Percentiles rank a stretch among this genome's conserved stretches.
Evolutionary conservation across 768 basidiomycete genomes (phyloP).

Genomic region (Floccularia luteovirens): DNA sequence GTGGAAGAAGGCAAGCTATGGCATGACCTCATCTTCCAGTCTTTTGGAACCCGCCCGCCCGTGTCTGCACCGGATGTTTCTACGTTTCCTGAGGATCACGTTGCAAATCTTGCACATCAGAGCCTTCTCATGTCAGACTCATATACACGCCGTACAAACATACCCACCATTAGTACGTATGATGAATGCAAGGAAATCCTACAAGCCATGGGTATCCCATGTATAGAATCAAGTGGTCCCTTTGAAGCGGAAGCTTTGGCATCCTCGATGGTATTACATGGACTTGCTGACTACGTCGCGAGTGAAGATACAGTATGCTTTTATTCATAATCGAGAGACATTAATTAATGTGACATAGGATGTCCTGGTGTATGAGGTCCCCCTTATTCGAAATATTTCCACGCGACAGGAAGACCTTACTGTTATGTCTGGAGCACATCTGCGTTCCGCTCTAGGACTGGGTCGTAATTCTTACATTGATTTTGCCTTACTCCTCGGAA

Average conservation of each 20-base stretch:
- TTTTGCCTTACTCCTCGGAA: constrained; percentile 82
- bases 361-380: constrained; percentile 76
- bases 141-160: constrained; percentile 52
- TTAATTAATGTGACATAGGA: constrained; percentile 36
- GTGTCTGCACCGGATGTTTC: not conserved
- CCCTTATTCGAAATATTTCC: constrained; percentile 74
- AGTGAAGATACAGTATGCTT: constrained; percentile 78
- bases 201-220: constrained; percentile 76
- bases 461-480: constrained; percentile 61
- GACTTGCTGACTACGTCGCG: constrained; percentile 79
- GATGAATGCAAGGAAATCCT: constrained; percentile 63
- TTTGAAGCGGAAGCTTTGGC: constrained; percentile 87
- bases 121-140: constrained; percentile 57
- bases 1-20: constrained; percentile 57
- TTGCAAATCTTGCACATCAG: constrained; percentile 31
- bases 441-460: constrained; percentile 53
- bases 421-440: constrained; percentile 53
- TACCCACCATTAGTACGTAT: constrained; percentile 63
- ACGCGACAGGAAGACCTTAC: constrained; percentile 50
- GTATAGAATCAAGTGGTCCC: constrained; percentile 57
- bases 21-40: constrained; percentile 29
- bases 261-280: constrained; percentile 63
- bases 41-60: no score
- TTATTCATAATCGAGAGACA: constrained; percentile 2
- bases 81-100: constrained; percentile 6